phyloP scores from a whole-genome alignment of 225 moss, liverwort and hornwort species.

The Anthoceros angustus region DNA sequence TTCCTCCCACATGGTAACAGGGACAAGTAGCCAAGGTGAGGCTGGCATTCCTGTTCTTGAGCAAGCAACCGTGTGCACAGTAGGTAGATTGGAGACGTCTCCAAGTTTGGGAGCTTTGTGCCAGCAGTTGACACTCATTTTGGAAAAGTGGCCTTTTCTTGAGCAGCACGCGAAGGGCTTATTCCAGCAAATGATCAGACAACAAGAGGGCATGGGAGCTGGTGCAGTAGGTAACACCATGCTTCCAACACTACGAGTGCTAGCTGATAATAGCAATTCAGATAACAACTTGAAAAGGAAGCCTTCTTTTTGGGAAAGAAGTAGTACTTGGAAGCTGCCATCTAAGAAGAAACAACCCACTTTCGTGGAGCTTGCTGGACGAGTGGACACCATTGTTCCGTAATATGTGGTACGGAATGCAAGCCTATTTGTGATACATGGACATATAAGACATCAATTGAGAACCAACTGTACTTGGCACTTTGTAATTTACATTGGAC shows the following conservation, averaged over 20 bases:
- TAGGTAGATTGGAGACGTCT: background rate
- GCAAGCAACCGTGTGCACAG: background rate
- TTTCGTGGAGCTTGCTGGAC: conserved; percentile 1
- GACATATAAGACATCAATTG: background rate
- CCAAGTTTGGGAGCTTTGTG: background rate
- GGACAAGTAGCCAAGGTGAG: background rate
- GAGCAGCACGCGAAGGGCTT: background rate
- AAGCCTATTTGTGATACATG: too few relatives aligned
- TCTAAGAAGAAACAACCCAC: background rate
- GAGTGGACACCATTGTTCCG: background rate
- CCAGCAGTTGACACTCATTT: background rate
- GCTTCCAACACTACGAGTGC: background rate
- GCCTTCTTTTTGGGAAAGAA: background rate
- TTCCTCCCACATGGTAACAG: background rate
- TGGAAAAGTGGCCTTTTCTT: background rate
- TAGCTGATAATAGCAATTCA: background rate
- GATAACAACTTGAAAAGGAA: background rate
- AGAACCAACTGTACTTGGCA: background rate
- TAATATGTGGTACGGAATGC: background rate
- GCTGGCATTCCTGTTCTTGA: background rate
- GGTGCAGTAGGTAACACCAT: background rate
- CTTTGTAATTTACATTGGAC: background rate
- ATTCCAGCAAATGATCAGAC: background rate
- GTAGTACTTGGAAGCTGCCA: background rate
- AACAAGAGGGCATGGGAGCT: background rate